These are phyloP conservation scores for Abrus precatorius DNA, from an alignment of 306 rosid genomes.

Conservation along the genomic window DNA sequence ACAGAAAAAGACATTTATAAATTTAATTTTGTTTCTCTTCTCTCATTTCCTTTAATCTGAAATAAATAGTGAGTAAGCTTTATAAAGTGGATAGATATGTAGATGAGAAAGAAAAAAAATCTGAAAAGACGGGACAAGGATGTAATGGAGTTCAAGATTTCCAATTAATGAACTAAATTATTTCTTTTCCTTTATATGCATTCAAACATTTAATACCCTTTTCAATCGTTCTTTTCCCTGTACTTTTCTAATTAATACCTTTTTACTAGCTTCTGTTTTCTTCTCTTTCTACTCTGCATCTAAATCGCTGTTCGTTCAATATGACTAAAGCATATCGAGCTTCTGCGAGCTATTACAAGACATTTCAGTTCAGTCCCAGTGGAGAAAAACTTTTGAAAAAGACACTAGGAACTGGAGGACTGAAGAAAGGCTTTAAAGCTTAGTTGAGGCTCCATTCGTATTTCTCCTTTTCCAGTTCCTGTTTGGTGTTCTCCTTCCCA, in stretches of 20 bases:
- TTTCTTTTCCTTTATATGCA: neutral
- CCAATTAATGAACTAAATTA: neutral
- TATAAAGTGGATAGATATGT: neutral
- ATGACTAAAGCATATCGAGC: neutral
- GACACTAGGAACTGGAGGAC: constrained; percentile 10
- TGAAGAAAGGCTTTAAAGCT: constrained; percentile 9
- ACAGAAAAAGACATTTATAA: too few relatives aligned
- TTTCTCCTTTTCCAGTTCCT: constrained; percentile 32
- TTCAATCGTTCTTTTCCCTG: neutral
- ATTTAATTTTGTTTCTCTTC: too few relatives aligned
- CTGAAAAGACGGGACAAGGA: neutral
- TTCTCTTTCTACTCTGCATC: neutral
- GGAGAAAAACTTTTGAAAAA: neutral
- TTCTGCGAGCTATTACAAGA: neutral
- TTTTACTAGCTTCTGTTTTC: neutral
- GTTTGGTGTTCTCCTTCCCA: constrained; percentile 13
- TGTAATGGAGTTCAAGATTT: neutral
- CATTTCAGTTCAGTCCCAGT: constrained; percentile 28
- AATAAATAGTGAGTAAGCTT: neutral
- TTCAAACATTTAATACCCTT: neutral
- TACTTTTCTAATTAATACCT: neutral
- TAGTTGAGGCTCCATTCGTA: constrained; percentile 1
- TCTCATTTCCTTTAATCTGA: too few relatives aligned
- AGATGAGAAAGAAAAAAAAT: neutral
- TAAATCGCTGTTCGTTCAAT: neutral